phyloP scores from a whole-genome alignment of 148 eudicot genomes.

The Rhododendron ovatum region DNA sequence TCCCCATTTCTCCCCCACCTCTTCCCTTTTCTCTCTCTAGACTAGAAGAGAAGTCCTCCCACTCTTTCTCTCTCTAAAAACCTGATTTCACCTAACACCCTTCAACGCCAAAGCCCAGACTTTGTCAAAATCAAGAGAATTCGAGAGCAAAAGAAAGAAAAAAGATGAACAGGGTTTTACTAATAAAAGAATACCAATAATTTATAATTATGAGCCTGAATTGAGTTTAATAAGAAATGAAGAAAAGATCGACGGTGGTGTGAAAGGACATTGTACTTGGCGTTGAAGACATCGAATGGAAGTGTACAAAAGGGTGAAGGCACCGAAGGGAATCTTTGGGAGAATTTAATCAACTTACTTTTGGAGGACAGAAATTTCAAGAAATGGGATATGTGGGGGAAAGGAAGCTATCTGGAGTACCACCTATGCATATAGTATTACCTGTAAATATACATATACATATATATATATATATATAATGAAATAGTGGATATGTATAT shows the following conservation, averaged over 20 bases:
- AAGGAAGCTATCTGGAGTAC: not conserved
- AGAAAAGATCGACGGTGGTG: not conserved
- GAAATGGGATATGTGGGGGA: not conserved
- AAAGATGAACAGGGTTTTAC: not conserved
- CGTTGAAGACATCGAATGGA: not conserved
- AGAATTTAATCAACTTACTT: not conserved
- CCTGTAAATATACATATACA: not conserved
- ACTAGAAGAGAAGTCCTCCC: not conserved
- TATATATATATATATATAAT: not conserved
- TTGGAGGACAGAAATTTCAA: not conserved
- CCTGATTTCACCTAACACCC: not conserved
- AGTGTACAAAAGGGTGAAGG: not conserved
- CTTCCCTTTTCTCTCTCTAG: not conserved
- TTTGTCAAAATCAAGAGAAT: not conserved
- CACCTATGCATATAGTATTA: not conserved
- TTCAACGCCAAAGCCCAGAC: not conserved
- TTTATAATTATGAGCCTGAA: not conserved
- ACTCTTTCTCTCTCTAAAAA: not conserved
- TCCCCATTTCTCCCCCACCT: slow-evolving; percentile 42
- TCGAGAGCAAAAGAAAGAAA: not conserved
- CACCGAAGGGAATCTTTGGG: not conserved
- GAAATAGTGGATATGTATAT: not conserved
- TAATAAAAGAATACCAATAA: not conserved
- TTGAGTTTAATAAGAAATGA: not conserved
- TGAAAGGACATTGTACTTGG: not conserved